These are phyloP conservation scores for Diplosphaera chodatii DNA, from an alignment of 139 green algal species.

Conservation along the genomic window DNA sequence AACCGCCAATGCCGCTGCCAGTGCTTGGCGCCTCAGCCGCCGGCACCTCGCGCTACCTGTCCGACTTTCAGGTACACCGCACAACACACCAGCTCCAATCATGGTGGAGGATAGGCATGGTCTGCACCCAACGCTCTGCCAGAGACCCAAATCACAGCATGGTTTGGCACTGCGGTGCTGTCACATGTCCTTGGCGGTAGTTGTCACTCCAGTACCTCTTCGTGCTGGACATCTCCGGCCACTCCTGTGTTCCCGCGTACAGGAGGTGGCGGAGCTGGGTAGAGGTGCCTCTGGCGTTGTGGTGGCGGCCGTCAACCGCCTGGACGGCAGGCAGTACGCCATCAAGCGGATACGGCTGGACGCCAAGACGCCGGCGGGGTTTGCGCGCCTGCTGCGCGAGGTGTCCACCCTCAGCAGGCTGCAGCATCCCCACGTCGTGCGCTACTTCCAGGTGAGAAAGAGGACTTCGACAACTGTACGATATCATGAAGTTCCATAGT, in stretches of 20 bases:
- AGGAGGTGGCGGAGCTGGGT: conserved; percentile 70
- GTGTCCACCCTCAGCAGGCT: conserved; percentile 83
- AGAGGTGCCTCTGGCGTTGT: conserved; percentile 83
- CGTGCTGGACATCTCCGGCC: too few species aligned
- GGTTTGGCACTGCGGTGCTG: too few species aligned
- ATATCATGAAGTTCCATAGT: too few species aligned
- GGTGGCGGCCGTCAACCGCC: conserved; percentile 72
- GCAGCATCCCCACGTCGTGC: conserved; percentile 86
- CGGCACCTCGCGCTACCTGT: conserved; percentile 38
- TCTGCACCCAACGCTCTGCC: too few species aligned
- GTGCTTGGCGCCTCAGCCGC: background rate
- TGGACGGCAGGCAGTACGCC: conserved; percentile 75
- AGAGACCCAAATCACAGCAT: background rate
- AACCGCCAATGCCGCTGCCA: background rate
- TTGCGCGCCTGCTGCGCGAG: conserved; percentile 74
- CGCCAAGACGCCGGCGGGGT: conserved; percentile 21
- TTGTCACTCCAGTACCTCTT: too few species aligned
- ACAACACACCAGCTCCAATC: too few species aligned
- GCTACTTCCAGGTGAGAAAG: conserved; percentile 76
- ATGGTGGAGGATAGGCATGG: too few species aligned
- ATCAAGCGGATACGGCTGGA: conserved; percentile 87
- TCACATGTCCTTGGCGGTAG: too few species aligned
- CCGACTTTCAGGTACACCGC: conserved; percentile 64
- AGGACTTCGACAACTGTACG: too few species aligned
- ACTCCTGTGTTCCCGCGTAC: too few species aligned